phyloP scores from a whole-genome alignment of 768 basidiomycete genomes.

The Epithele typhae region DNA sequence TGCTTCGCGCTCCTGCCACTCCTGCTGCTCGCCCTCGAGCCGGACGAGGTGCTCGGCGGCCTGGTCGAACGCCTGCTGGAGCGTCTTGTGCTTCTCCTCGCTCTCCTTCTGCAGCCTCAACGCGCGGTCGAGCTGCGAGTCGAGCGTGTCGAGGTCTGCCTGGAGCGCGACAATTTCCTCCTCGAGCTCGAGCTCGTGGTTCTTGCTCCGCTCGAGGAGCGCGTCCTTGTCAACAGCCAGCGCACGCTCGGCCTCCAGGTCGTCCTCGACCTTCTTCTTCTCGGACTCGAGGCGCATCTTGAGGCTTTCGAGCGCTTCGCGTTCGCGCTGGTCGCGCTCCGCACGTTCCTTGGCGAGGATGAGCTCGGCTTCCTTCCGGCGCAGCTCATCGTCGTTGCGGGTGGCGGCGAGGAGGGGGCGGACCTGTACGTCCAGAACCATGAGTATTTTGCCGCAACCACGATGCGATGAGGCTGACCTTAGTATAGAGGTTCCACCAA shows the following conservation, averaged over 20 bases:
- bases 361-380: slow-evolving; percentile 83
- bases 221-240: slow-evolving; percentile 80
- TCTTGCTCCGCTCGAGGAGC: slow-evolving; percentile 78
- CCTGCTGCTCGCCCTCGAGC: slow-evolving; percentile 71
- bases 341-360: slow-evolving; percentile 77
- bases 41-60: slow-evolving; percentile 84
- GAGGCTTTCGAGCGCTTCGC: slow-evolving; percentile 70
- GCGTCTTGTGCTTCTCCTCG: slow-evolving; percentile 71
- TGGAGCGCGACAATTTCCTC: slow-evolving; percentile 82
- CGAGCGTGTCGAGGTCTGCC: slow-evolving; percentile 76
- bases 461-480: slow-evolving; percentile 40
- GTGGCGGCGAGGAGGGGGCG: slow-evolving; percentile 92
- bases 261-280: slow-evolving; percentile 76
- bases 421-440: slow-evolving; percentile 42
- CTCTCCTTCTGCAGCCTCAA: slow-evolving; percentile 73
- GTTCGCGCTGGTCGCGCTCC: slow-evolving; percentile 81
- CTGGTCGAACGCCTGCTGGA: slow-evolving; percentile 72
- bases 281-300: slow-evolving; percentile 82
- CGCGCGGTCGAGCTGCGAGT: slow-evolving; percentile 81
- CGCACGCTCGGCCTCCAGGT: slow-evolving; percentile 77
- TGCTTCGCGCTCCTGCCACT: slow-evolving; percentile 59
- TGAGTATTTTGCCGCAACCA: background rate
- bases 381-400: slow-evolving; percentile 86
- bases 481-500: slow-evolving; percentile 98
- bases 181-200: slow-evolving; percentile 78